phyloP scores from a whole-genome alignment of 352 stramenopile species.

The Phytophthora cryptogea region DNA sequence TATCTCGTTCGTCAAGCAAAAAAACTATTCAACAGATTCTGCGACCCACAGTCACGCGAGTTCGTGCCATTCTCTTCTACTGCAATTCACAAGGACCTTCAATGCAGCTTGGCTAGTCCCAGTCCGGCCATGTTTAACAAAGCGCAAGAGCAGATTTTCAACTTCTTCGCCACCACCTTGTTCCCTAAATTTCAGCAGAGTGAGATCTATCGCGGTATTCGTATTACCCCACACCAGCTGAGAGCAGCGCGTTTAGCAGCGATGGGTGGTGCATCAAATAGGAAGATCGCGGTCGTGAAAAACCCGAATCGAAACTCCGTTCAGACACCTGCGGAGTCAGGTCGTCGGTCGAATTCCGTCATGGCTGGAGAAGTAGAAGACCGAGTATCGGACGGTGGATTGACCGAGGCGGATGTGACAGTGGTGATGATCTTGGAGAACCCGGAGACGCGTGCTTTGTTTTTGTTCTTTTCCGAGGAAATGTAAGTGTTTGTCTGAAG shows the following conservation, averaged over 20 bases:
- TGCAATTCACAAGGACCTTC: constrained; percentile 34
- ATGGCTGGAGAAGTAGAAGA: constrained; percentile 12
- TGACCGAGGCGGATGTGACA: constrained; percentile 47
- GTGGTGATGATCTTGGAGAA: constrained; percentile 68
- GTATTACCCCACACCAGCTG: constrained; percentile 44
- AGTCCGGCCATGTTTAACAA: constrained; percentile 76
- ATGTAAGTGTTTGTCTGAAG: constrained; percentile 53
- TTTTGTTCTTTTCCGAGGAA: constrained; percentile 78
- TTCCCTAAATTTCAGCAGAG: constrained; percentile 81
- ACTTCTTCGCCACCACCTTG: constrained; percentile 65
- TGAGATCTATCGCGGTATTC: constrained; percentile 64
- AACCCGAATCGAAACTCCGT: constrained; percentile 1
- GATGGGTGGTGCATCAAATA: constrained; percentile 23
- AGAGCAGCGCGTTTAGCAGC: constrained; percentile 31
- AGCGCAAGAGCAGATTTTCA: constrained; percentile 67
- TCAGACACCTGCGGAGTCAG: background rate
- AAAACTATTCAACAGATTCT: constrained; percentile 73
- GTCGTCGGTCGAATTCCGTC: constrained; percentile 11
- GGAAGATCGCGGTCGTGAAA: constrained; percentile 3
- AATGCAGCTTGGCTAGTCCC: constrained; percentile 39
- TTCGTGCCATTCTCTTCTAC: constrained; percentile 48
- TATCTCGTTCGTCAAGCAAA: constrained; percentile 68
- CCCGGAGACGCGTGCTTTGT: constrained; percentile 60
- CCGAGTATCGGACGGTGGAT: constrained; percentile 1
- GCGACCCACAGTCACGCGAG: constrained; percentile 62